These are phyloP conservation scores for Entomortierella chlamydospora DNA, from an alignment of 192 early-diverging fungal genomes.

Conservation along the genomic window DNA sequence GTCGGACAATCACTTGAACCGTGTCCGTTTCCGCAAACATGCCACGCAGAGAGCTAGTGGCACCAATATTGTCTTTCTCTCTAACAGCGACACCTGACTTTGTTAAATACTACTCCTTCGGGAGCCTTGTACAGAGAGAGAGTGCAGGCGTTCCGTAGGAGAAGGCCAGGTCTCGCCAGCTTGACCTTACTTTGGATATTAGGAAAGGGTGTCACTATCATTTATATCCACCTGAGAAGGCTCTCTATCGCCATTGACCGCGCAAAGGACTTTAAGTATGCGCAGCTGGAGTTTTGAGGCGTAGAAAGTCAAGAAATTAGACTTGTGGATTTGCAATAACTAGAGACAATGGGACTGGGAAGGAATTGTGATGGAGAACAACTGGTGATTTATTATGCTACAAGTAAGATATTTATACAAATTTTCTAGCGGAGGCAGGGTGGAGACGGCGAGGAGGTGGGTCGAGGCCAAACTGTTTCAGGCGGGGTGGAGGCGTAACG, in stretches of 20 bases:
- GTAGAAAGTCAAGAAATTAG: constrained; percentile 3
- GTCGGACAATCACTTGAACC: constrained; percentile 34
- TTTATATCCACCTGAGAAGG: constrained; percentile 25
- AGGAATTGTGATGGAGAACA: too few species aligned
- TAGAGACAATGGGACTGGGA: too few species aligned
- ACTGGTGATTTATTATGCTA: too few species aligned
- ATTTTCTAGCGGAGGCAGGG: too few species aligned
- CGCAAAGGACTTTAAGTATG: constrained; percentile 24
- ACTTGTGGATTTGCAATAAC: background rate
- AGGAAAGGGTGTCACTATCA: constrained; percentile 10
- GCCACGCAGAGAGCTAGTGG: constrained; percentile 22
- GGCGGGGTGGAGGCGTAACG: too few species aligned
- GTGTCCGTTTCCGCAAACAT: constrained; percentile 33
- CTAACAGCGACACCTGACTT: constrained; percentile 31
- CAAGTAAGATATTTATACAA: too few species aligned
- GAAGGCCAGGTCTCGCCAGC: background rate
- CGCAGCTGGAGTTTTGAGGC: constrained; percentile 10
- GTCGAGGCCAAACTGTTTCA: too few species aligned
- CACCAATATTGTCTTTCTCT: constrained; percentile 17
- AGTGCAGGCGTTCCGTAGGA: background rate
- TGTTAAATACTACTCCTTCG: constrained; percentile 4
- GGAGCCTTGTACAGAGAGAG: too few species aligned
- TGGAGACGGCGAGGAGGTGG: too few species aligned
- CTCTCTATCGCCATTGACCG: constrained; percentile 10
- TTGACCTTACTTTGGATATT: constrained; percentile 17